Evolutionary conservation across 768 basidiomycete species (phyloP), one percentile per base, ranked within the genome.

Genomic region (Artomyces pyxidatus): DNA sequence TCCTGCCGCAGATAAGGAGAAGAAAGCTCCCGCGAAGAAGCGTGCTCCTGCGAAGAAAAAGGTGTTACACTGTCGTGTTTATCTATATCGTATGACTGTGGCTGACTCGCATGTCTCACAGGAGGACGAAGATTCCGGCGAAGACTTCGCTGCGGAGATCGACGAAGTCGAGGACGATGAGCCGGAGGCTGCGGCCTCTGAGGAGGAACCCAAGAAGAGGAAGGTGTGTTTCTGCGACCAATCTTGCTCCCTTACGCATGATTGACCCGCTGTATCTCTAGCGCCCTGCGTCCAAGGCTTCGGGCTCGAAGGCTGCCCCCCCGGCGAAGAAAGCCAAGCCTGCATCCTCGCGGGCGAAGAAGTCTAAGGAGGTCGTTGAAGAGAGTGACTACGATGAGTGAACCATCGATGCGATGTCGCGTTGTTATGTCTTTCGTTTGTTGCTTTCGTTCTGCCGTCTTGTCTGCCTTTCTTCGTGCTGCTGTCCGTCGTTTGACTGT

Each of bases 201-300:
- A 68, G 8, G 62, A 62, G 55, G 64, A 62, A 17, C 48, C 49
- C 58, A 85, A 81, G 71, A 89, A 88, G 68, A 81, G 83, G 67
- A 85, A 87, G 80, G 85, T 81, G 57, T 19, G 67, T 55, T 16
- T 4, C 7, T 26, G 9, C 26, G 35, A 25, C 14, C 19, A 16
- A 8, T 38, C 3, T 11, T 41, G 32, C 38, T 17, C 23, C 25
- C 41, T 30, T 30, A 3, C 38, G n/a, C n/a, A n/a, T 27, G 9
- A 48, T 50, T 48, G 49, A 61, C 27, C 37, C 17, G 42, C n/a
- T 39, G 25, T 45, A n/a, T 41, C n/a, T n/a, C 14, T n/a, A 44
- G 45, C 32, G 32, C 14, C 40, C 48, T n/a, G 40, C 40, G 16
- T 42, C 48, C 48, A 49, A 43, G 40, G 25, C 41, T 1, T 42